Evolutionary conservation across 1,284 basidiomycete genomes (phyloP), one percentile per base, ranked within the genome.

Genomic region (Ceratobasidium sp.): DNA sequence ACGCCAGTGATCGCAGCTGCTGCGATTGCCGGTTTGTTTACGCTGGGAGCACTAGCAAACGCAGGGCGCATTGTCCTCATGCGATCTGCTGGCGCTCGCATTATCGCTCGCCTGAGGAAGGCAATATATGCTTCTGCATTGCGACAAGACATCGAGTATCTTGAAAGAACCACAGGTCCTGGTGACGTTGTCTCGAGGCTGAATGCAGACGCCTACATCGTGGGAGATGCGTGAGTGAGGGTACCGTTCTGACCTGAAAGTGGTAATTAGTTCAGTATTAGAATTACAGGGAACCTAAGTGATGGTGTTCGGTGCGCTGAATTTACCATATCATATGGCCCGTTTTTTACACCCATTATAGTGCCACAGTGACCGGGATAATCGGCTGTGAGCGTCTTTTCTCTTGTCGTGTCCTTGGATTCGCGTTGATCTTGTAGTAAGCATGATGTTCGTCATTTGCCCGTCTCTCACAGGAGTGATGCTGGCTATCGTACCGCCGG

Each of bases 361-460:
- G n/a, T n/a, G 92, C 96, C 0, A 84, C 95, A 53, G 94, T 97
- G 45, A 96, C 96, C 86, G 94, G 95, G 39, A 90, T 92, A 6
- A 95, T 95, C 79, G 96, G 96, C 63, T 86, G 94, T 95, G 83
- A 83, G 92, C 88, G 17, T 7, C 28, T 67, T 35, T 6, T 8
- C 26, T 28, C 0, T 1, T 15, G n/a, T n/a, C n/a, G n/a, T n/a
- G n/a, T n/a, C n/a, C n/a, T n/a, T n/a, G n/a, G n/a, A 6, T 58
- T 37, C 20, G n/a, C 78, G 66, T 39, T 20, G n/a, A 20, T 17
- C 11, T 20, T n/a, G n/a, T 80, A 93, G 95, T 98, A 79, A 94
- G 94, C 53, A 95, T 96, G 75, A 99, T 99, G 97, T 92, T 99
- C 81, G 97, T 93, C 85, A 90, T 99, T 78, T 98, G 96, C 0